Evolutionary conservation across 2,329 filamentous ascomycete species (phyloP).

Genomic region (Penicillium frequentans): DNA sequence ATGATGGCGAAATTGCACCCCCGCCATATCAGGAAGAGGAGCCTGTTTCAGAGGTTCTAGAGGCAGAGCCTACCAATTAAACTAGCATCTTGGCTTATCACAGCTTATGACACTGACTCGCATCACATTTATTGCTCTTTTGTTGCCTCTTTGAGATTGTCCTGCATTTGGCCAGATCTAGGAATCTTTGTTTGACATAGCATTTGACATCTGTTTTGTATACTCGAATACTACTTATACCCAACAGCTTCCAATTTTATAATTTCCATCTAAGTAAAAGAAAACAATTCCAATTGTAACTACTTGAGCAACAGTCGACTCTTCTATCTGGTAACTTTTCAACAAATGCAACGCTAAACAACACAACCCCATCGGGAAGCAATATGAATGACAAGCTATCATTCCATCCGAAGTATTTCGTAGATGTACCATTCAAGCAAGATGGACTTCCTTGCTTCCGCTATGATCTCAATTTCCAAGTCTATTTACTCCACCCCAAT

Average conservation of each 20-base stretch:
- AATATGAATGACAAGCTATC: neutral
- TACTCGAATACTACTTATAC: neutral
- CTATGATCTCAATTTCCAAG: neutral
- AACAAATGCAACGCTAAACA: neutral
- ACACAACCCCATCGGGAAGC: neutral
- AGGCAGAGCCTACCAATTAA: neutral
- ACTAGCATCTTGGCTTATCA: neutral
- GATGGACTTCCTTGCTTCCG: neutral
- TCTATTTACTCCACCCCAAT: neutral
- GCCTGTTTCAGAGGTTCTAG: neutral
- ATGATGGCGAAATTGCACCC: conserved; percentile 33
- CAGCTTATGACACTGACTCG: neutral
- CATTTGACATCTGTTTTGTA: neutral
- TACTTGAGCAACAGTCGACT: neutral
- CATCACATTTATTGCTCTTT: neutral
- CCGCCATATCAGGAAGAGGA: conserved; percentile 35
- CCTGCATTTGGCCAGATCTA: neutral
- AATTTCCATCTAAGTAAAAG: neutral
- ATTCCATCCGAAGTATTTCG: too few species aligned
- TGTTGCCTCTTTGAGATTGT: neutral
- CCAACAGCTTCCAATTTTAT: neutral
- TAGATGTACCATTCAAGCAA: neutral
- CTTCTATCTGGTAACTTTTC: neutral
- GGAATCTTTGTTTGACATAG: neutral
- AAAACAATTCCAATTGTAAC: neutral